Base-by-base conservation (phyloP, 371 early-diverging fungal genomes). In the Rhizopus microsporus region DNA sequence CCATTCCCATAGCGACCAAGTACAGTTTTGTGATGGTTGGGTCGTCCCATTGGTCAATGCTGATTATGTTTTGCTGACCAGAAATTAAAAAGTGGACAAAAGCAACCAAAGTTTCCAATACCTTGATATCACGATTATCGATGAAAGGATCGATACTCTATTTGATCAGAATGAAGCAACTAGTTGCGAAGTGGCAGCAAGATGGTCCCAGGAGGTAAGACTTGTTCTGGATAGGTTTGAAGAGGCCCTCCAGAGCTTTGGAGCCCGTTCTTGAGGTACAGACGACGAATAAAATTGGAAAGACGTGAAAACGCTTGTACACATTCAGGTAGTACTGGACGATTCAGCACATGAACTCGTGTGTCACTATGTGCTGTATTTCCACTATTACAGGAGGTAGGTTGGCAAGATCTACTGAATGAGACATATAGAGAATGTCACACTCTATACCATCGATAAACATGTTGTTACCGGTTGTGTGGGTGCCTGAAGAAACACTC, bases 1-100 rank as follows among this genome's bases (percentile, higher is more conserved):
- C 51, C 44, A 60, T 60, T 55, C 55, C 61, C 61, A 50, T 60
- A 29, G 61, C 61, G 51, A 60, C 44, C 50, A 50, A 48, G 61
- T 60, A 55, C 51, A 60, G 50, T 50, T 60, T 60, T 54, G 43
- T 55, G 35, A 54, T 15, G 23, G 53, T 59, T 52, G 53, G 59
- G 53, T 59, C 57, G 50, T 57, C 57, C 49, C 57, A 50, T 42
- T 43, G 54, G 43, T 48, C 56, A 45, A 54, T 54, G 12, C 55
- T 55, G 55, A 55, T 60, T 6, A 55, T 54, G 32, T 51, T 60
- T 51, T 60, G 61, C 44, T 49, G 61, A 44, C 61, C 55, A 50
- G 51, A 60, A 50, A 13, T 51, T 49, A 60, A 53, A 51, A 60
- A 60, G 44, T 54, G 50, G 7, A 38, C 42, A 60, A 60, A 60